A percentile compares a stretch with the other conserved stretches of the same genome.
These are phyloP conservation scores for Arthroderma sp. DNA, from an alignment of 2,329 filamentous ascomycete species.

Conservation along the genomic window DNA sequence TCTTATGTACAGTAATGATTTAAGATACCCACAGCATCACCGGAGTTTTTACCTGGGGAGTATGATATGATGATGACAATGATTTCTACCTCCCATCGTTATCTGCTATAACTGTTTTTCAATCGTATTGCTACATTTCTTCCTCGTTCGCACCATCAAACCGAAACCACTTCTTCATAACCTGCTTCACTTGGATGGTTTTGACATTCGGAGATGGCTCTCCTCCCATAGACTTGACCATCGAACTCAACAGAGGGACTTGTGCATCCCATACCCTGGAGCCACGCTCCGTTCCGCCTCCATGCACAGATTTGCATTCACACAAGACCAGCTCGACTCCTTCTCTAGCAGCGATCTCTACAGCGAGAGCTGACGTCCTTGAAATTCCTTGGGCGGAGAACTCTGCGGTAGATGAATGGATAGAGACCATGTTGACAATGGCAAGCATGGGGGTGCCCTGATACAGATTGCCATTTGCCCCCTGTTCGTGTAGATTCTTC, in stretches of 20 bases:
- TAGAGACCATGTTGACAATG: constrained; percentile 31
- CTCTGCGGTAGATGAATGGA: constrained; percentile 34
- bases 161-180: constrained; percentile 56
- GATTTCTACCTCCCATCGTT: too few relatives aligned
- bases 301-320: constrained; percentile 28
- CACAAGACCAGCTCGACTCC: constrained; percentile 28
- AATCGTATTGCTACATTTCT: constrained; percentile 10
- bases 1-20: constrained; percentile 16
- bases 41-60: constrained; percentile 17
- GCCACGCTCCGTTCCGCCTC: constrained; percentile 22
- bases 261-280: constrained; percentile 37
- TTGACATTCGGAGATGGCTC: constrained; percentile 43
- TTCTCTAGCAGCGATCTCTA: constrained; percentile 27
- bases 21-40: constrained; percentile 15
- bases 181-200: constrained; percentile 45
- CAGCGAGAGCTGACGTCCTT: constrained; percentile 31
- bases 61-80: constrained; percentile 30
- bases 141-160: constrained; percentile 27
- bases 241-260: constrained; percentile 51
- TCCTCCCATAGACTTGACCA: constrained; percentile 30
- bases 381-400: constrained; percentile 40
- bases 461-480: not conserved
- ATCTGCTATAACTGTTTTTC: constrained; percentile 22
- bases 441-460: constrained; percentile 23
- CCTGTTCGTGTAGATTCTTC: not conserved